phyloP scores from a whole-genome alignment of 331 rosid species.

The Phaseolus coccineus region DNA sequence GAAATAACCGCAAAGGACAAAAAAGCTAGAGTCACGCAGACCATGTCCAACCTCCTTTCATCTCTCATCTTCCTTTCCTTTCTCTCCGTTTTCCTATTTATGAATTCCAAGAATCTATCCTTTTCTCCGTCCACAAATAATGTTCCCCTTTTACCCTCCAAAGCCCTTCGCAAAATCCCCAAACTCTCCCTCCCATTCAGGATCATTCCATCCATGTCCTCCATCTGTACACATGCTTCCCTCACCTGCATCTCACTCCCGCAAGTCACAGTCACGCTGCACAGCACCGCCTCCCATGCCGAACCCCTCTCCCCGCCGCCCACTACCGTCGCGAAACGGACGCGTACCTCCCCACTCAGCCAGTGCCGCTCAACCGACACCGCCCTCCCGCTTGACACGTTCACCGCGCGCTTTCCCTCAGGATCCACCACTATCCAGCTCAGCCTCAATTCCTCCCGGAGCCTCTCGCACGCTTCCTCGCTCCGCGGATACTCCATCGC shows the following conservation, averaged over 20 bases:
- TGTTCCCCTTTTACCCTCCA: conserved; percentile 64
- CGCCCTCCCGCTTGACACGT: conserved; percentile 68
- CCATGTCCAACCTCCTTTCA: conserved; percentile 68
- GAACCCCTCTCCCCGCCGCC: conserved; percentile 60
- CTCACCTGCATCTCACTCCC: conserved; percentile 67
- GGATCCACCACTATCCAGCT: conserved; percentile 86
- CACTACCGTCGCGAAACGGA: conserved; percentile 58
- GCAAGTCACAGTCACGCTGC: conserved; percentile 62
- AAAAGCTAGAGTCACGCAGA: conserved; percentile 58
- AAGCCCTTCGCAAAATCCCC: conserved; percentile 60
- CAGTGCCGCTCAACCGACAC: conserved; percentile 78
- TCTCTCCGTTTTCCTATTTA: conserved; percentile 56
- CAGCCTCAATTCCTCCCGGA: conserved; percentile 54
- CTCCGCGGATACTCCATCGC: conserved; percentile 45
- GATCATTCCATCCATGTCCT: conserved; percentile 81
- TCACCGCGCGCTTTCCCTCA: conserved; percentile 61
- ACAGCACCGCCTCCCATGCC: conserved; percentile 58
- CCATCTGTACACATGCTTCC: conserved; percentile 73
- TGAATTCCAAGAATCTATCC: conserved; percentile 52
- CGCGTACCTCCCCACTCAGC: conserved; percentile 78
- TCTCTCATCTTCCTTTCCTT: conserved; percentile 55
- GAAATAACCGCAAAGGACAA: conserved; percentile 43
- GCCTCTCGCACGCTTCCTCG: conserved; percentile 44
- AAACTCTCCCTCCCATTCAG: conserved; percentile 78
- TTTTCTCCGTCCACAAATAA: not conserved